Base-by-base conservation (phyloP, 116 monocot species). In the Dioscorea cayenensis region DNA sequence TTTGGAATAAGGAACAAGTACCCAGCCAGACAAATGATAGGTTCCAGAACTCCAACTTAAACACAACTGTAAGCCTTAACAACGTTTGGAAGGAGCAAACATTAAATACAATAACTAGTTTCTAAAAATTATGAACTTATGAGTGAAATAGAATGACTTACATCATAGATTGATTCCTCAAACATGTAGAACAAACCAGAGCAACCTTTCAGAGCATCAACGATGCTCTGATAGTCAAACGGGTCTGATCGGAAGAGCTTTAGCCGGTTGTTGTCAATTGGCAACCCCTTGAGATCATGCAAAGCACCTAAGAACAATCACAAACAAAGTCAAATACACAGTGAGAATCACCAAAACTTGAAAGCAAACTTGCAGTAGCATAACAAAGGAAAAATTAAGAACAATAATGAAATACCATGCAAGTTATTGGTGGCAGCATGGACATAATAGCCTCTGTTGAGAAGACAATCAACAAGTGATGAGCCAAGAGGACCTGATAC, bases 221-320 rank as follows among this genome's bases (percentile, higher is more conserved):
- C 75, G 65, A 89, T 85, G 78, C 78, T 85, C n/a, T 80, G 84
- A 71, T 83, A 89, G 60, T 85, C 85, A 58, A 85, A 89, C 22
- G 89, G 89, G 71, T 89, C 89, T 38, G 80, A 72, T 21, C 67
- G 71, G 71, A 89, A 89, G n/a, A 83, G 36, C 78, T 73, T 83
- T 18, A 85, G 71, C 66, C 80, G 67, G 32, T 67, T 55, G 35
- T 64, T 72, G 36, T 73, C 85, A 16, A 66, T 28, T 35, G 66
- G 28, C 29, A 78, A 2, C 22, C 66, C 75, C 66, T 81, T 73
- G 76, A 69, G 23, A 28, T 48, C 55, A 25, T 63, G 59, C 48
- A 63, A 59, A 19, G 65, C 80, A 27, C 66, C 77, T 27, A 36
- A 61, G 21, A 22, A 0, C 28, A 51, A 51, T 14, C 32, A 63